These are phyloP conservation scores for Chionographis japonica DNA, from an alignment of 106 monocot genomes.

Conservation along the genomic window DNA sequence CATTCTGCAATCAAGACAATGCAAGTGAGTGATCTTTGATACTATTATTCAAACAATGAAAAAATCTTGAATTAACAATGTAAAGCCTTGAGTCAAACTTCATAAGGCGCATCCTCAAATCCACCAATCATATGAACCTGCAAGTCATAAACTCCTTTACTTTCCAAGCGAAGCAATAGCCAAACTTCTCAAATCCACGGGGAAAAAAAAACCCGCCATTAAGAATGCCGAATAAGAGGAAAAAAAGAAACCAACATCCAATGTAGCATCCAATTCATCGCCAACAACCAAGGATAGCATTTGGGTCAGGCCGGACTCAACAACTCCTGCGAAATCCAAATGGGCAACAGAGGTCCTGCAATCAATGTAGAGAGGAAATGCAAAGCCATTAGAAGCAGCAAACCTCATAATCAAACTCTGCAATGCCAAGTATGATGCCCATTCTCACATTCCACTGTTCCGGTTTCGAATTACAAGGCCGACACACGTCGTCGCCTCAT, in stretches of 20 bases:
- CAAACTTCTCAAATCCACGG: not conserved
- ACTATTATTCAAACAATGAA: not conserved
- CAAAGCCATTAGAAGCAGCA: slow-evolving; percentile 9
- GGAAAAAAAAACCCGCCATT: not conserved
- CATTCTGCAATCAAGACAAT: slow-evolving; percentile 13
- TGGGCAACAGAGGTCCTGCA: slow-evolving; percentile 77
- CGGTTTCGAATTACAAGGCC: slow-evolving; percentile 78
- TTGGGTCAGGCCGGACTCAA: slow-evolving; percentile 58
- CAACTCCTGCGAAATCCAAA: slow-evolving; percentile 63
- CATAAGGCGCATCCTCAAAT: slow-evolving; percentile 50
- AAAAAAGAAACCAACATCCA: slow-evolving; percentile 56
- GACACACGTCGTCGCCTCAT: slow-evolving; percentile 93
- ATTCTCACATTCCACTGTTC: slow-evolving; percentile 71
- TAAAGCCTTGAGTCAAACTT: slow-evolving; percentile 31
- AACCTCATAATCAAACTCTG: not conserved
- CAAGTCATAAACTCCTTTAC: slow-evolving; percentile 1
- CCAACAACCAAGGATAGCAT: slow-evolving; percentile 58
- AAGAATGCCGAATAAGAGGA: not conserved
- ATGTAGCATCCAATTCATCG: slow-evolving; percentile 22
- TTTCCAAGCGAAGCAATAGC: not conserved
- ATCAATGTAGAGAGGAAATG: not conserved
- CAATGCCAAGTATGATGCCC: not conserved
- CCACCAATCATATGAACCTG: slow-evolving; percentile 86
- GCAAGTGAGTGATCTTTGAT: not conserved
- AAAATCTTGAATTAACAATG: not conserved